Base-by-base conservation (phyloP, 2,329 filamentous ascomycete species). In the Cercospora nicotianae region DNA sequence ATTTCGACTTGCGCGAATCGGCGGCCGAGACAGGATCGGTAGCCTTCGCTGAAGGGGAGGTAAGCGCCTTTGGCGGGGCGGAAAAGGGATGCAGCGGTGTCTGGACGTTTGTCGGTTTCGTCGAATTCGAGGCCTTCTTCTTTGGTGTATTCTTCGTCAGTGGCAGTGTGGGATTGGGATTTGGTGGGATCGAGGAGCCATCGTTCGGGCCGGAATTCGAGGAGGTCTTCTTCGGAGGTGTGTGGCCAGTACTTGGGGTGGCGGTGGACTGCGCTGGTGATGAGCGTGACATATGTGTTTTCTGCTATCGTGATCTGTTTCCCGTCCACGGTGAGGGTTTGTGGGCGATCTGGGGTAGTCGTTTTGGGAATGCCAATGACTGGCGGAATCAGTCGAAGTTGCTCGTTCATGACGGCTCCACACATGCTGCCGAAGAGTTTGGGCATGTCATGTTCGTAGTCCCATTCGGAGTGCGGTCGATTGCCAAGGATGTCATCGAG, bases 401-500 rank as follows among this genome's bases (percentile, higher is more conserved):
- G 89, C 81, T 95, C 92, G 75, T 93, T 91, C 84, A 94, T 86
- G 73, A 90, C 86, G 3, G 92, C 91, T 18, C 90, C 92, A 9
- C 90, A 81, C 84, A 92, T 89, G 68, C 89, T 88, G 10, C 85
- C 87, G 72, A 92, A 86, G 67, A 95, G 83, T 8, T 85, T 82
- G 53, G 87, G 88, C 69, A 94, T 83, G 72, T 87, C 82, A 10
- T 82, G 79, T 55, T 94, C 91, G 76, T 92, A 94, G 73, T 88
- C 84, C 92, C 91, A 94, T 7, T 86, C 83, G 0, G 79, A 78
- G 4, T 87, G 84, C 23, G 90, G 85, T 16, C 82, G 79, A 39
- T 84, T 82, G 45, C 86, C 86, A 30, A 94, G 82, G 9, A 91
- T 86, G 13, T 81, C 79, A 76, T 93, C 89, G 28, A 95, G 80